Percentiles rank a stretch among this genome's conserved stretches.
Evolutionary conservation across 2,329 filamentous ascomycete genomes (phyloP).

Genomic region (Penicillium sp.): DNA sequence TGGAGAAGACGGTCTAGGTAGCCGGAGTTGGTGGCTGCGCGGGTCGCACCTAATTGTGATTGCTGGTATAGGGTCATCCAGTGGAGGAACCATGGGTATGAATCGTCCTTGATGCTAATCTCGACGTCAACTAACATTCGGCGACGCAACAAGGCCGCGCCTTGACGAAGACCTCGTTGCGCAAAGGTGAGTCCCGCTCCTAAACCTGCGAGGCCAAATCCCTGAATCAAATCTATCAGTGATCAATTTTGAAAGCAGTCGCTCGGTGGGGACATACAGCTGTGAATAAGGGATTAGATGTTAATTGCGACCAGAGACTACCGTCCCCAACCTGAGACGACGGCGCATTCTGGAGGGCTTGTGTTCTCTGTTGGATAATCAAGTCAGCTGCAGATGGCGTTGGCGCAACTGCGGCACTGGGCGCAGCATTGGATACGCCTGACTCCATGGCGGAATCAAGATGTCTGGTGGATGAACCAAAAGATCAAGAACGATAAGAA

Average conservation of each 20-base stretch:
- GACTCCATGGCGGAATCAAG: constrained; percentile 37
- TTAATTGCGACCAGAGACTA: constrained; percentile 46
- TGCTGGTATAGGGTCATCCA: constrained; percentile 88
- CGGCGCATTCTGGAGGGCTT: constrained; percentile 33
- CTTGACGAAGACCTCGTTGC: constrained; percentile 72
- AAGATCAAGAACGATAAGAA: constrained; percentile 17
- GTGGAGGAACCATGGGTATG: constrained; percentile 89
- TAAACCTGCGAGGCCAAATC: constrained; percentile 87
- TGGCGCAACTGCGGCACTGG: constrained; percentile 20
- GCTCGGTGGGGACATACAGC: constrained; percentile 36
- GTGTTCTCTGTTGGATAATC: constrained; percentile 37
- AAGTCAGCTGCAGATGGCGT: constrained; percentile 34
- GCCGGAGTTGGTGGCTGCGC: constrained; percentile 42
- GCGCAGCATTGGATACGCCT: constrained; percentile 19
- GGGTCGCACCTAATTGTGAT: constrained; percentile 57
- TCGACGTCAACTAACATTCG: constrained; percentile 93
- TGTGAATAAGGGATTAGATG: constrained; percentile 53
- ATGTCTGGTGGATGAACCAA: constrained; percentile 11
- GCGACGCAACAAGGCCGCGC: constrained; percentile 72
- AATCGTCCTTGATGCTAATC: constrained; percentile 89
- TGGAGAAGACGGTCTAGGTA: constrained; percentile 57
- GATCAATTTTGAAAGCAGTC: background rate
- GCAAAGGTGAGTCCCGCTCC: constrained; percentile 79
- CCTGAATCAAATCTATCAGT: constrained; percentile 43
- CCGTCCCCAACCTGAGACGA: constrained; percentile 35